Evolutionary conservation across 805 yeast species (phyloP).

Genomic region (Teunomyces pallodes): DNA sequence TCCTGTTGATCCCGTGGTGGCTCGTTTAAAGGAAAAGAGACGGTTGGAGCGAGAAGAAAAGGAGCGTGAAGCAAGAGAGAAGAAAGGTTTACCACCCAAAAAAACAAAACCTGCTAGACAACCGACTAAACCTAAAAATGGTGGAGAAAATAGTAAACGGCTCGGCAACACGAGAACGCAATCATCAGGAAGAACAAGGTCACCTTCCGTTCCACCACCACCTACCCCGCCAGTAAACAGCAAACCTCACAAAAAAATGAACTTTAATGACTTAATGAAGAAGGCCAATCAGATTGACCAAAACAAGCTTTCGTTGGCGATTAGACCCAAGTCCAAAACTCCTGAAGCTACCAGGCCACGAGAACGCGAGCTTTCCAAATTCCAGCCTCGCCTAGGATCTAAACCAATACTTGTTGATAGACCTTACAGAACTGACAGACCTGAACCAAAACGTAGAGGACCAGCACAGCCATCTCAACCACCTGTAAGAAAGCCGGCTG

Average conservation of each 20-base stretch:
- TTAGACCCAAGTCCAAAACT: constrained; percentile 38
- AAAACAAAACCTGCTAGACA: constrained; percentile 14
- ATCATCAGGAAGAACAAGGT: constrained; percentile 8
- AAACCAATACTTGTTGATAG: not conserved
- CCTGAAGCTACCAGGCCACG: constrained; percentile 18
- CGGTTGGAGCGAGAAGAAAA: constrained; percentile 50
- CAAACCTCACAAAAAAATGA: constrained; percentile 42
- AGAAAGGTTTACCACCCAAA: constrained; percentile 31
- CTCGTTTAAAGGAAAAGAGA: constrained; percentile 64
- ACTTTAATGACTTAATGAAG: constrained; percentile 66
- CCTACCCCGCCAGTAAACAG: not conserved
- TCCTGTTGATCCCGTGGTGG: constrained; percentile 67
- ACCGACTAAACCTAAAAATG: constrained; percentile 1
- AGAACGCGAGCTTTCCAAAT: not conserved
- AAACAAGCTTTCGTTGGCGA: constrained; percentile 32
- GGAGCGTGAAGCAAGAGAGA: constrained; percentile 31
- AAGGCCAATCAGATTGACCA: constrained; percentile 62
- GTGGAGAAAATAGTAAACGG: not conserved
- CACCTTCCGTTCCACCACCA: not conserved
- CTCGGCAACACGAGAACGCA: not conserved
- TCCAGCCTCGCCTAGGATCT: not conserved
- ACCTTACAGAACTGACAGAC: not conserved
- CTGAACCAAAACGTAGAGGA: not conserved
- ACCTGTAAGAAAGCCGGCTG: not conserved
- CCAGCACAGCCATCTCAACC: not conserved